These are phyloP conservation scores for Gossypium arboreum DNA, from an alignment of 345 rosid genomes.

Conservation along the genomic window DNA sequence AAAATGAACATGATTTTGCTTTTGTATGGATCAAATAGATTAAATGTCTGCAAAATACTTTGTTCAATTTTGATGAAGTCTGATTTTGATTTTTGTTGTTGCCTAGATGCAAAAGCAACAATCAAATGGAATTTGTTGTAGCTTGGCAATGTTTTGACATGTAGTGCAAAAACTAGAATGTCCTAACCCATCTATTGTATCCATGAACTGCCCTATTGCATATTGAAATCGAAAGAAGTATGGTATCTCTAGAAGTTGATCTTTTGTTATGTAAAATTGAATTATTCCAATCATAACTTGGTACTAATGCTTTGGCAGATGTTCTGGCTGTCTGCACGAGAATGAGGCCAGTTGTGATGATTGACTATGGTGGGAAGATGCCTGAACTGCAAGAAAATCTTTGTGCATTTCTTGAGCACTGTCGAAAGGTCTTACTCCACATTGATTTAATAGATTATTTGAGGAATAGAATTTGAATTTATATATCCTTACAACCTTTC, in stretches of 20 bases:
- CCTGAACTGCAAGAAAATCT: slow-evolving; percentile 75
- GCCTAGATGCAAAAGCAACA: background rate
- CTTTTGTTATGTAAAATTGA: slow-evolving; percentile 1
- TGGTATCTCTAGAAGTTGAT: slow-evolving; percentile 1
- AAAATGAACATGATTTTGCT: background rate
- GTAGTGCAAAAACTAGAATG: background rate
- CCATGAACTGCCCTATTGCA: background rate
- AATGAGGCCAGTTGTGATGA: slow-evolving; percentile 91
- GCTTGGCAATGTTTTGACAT: background rate
- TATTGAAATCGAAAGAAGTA: slow-evolving; percentile 4
- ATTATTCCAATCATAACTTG: background rate
- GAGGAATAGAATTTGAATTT: slow-evolving; percentile 7
- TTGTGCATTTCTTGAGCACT: slow-evolving; percentile 51
- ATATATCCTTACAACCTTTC: background rate
- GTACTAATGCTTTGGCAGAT: slow-evolving; percentile 44
- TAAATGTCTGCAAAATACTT: background rate
- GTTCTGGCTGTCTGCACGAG: slow-evolving; percentile 63
- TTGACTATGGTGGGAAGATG: slow-evolving; percentile 92
- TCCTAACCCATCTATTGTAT: slow-evolving; percentile 5
- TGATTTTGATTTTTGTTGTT: slow-evolving; percentile 5
- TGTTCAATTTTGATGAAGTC: background rate
- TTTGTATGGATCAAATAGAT: background rate
- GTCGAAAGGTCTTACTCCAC: slow-evolving; percentile 51
- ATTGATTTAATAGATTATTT: slow-evolving; percentile 6
- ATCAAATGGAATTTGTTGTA: background rate